phyloP scores from a whole-genome alignment of 2,329 filamentous ascomycete genomes.

The Neofusicoccum sp. region DNA sequence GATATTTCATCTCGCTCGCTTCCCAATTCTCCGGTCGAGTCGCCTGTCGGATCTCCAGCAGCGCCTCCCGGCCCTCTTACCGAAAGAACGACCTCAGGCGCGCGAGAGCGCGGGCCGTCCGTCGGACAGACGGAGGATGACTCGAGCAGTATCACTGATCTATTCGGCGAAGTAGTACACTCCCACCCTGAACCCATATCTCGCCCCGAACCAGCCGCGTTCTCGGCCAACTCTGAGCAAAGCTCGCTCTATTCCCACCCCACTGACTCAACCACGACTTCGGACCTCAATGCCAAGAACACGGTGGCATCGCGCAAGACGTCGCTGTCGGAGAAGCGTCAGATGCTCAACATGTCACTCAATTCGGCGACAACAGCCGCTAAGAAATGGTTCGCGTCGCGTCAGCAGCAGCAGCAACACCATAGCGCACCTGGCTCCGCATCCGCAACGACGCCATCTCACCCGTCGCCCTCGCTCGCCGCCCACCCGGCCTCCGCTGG shows the following conservation, averaged over 20 bases:
- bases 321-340: slow-evolving; percentile 19
- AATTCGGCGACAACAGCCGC: slow-evolving; percentile 55
- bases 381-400: slow-evolving; percentile 59
- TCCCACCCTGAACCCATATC: background rate
- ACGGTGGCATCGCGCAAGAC: slow-evolving; percentile 7
- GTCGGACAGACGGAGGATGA: slow-evolving; percentile 1
- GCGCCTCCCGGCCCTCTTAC: background rate
- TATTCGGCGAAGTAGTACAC: slow-evolving; percentile 2
- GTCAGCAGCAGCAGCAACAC: slow-evolving; percentile 23
- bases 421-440: background rate
- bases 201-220: background rate
- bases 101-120: background rate
- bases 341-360: slow-evolving; percentile 35
- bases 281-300: slow-evolving; percentile 2
- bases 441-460: background rate
- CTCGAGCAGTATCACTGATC: background rate
- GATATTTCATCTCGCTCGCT: slow-evolving; percentile 64
- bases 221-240: background rate
- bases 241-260: slow-evolving; percentile 12
- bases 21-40: slow-evolving; percentile 52
- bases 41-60: slow-evolving; percentile 45
- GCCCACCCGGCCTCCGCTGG: background rate
- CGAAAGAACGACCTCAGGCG: background rate
- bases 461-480: background rate
- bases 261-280: background rate